Evolutionary conservation across 768 basidiomycete species (phyloP), one percentile per base, ranked within the genome.

Genomic region (Neoboletus brunneissimus): DNA sequence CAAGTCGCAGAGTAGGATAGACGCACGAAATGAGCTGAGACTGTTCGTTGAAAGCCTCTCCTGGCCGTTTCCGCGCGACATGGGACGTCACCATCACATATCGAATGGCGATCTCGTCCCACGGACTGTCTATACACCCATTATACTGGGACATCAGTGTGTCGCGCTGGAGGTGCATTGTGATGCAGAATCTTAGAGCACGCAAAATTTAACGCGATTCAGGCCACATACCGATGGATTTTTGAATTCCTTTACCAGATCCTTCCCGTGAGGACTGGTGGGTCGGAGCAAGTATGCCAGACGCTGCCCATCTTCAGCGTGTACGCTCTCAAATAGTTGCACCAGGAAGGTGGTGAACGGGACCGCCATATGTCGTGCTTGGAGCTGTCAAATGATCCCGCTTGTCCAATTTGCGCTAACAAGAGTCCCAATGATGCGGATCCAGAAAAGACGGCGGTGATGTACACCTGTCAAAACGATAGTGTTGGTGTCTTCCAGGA

Each of bases 81-180:
- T 89, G 81, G 31, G 81, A 80, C 57, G 88, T 86, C 23, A 87
- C 85, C 62, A 92, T 73, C 18, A 92, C 84, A 68, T 93, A 93
- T 67, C 89, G 86, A 48, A 92, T 82, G 9, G 88, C 84, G 62
- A 94, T 87, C 51, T 93, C 91, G 58, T 91, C 90, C 90, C 91
- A 94, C 7, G 92, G 92, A 46, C 71, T 74, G 53, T 82, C 78
- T 66, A 93, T 81, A 53, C 79, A 80, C 11, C 84, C 87, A 63
- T 85, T 79, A 64, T 87, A 73, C 22, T 62, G 52, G 11, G 50
- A 55, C 43, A 49, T 66, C 20, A 66, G 48, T 34, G 48, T 12
- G 40, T 66, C 65, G 22, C 63, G 67, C 64, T 61, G 49, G 20
- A 48, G 1, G 64, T 79, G 79, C 55, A 77, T 78, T 64, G 79